Evolutionary conservation across 495 filamentous ascomycete genomes (phyloP).

Genomic region (Beverwykella pulmonaria): DNA sequence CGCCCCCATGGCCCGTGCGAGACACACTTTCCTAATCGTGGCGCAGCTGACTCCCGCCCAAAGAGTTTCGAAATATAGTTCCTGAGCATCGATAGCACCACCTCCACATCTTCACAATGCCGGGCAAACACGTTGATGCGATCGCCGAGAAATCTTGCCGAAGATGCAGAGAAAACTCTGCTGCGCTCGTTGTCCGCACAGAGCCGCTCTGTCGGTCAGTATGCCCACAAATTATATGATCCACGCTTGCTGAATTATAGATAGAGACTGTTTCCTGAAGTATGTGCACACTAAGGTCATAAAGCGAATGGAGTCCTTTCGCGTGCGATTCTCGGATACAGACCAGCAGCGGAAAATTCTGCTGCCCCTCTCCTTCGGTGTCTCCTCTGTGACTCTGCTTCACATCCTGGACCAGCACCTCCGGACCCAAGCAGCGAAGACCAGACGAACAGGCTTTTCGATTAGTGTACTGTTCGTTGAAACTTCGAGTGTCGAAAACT

Average conservation of each 20-base stretch:
- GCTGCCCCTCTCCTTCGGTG: conserved; percentile 79
- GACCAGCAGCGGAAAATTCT: conserved; percentile 60
- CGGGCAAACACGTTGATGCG: conserved; percentile 21
- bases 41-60: conserved; percentile 2
- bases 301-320: conserved; percentile 74
- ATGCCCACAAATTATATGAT: not conserved
- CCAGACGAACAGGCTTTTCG: conserved; percentile 63
- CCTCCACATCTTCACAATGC: conserved; percentile 23
- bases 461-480: conserved; percentile 71
- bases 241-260: conserved; percentile 32
- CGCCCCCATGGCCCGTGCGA: not conserved
- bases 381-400: conserved; percentile 77
- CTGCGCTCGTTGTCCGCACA: conserved; percentile 42
- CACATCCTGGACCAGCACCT: conserved; percentile 73
- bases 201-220: conserved; percentile 46
- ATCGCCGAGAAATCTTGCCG: conserved; percentile 34
- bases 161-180: conserved; percentile 36
- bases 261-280: conserved; percentile 72
- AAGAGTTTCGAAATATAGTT: no score
- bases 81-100: no score
- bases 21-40: not conserved
- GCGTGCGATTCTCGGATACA: conserved; percentile 44
- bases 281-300: conserved; percentile 76
- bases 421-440: conserved; percentile 58
- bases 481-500: conserved; percentile 42